A percentile compares a stretch with the other conserved stretches of the same genome.
Evolutionary conservation across 352 stramenopile genomes (phyloP).

Genomic region (Globisporangium iwayamae): DNA sequence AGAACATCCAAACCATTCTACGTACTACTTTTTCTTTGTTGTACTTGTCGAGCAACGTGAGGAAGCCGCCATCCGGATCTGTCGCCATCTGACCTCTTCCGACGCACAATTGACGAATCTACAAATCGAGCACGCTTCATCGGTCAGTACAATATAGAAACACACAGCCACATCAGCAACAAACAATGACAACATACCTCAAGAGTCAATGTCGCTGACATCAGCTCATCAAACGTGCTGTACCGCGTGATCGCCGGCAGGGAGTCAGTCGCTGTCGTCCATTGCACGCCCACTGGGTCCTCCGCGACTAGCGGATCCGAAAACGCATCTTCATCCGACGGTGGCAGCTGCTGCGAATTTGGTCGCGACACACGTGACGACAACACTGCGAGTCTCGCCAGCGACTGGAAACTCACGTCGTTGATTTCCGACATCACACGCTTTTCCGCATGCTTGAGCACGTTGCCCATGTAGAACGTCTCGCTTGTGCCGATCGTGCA

Average conservation of each 20-base stretch:
- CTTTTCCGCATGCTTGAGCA: constrained; percentile 76
- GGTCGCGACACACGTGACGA: constrained; percentile 76
- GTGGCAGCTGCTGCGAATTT: constrained; percentile 47
- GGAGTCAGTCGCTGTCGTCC: constrained; percentile 64
- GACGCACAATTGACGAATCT: constrained; percentile 78
- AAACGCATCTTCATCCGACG: constrained; percentile 45
- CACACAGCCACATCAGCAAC: not conserved
- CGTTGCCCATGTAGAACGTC: constrained; percentile 86
- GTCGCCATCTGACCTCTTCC: constrained; percentile 83
- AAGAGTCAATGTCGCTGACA: constrained; percentile 84
- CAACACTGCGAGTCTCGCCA: constrained; percentile 75
- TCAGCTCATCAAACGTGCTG: constrained; percentile 89
- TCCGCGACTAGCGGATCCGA: constrained; percentile 60
- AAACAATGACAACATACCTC: constrained; percentile 38
- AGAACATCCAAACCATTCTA: not conserved
- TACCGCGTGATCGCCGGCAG: constrained; percentile 82
- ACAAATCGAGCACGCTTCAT: constrained; percentile 1
- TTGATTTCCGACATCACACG: constrained; percentile 72
- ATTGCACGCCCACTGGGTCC: constrained; percentile 72
- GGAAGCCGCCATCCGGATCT: constrained; percentile 78
- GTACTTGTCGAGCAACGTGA: constrained; percentile 84
- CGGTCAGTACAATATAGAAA: not conserved
- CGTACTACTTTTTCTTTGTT: constrained; percentile 65
- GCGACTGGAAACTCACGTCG: constrained; percentile 86
- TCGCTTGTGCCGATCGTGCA: constrained; percentile 86